Percentiles rank a stretch among this genome's conserved stretches.
phyloP scores from a whole-genome alignment of 805 yeast genomes.

The Zygosaccharomyces gambellarensis region DNA sequence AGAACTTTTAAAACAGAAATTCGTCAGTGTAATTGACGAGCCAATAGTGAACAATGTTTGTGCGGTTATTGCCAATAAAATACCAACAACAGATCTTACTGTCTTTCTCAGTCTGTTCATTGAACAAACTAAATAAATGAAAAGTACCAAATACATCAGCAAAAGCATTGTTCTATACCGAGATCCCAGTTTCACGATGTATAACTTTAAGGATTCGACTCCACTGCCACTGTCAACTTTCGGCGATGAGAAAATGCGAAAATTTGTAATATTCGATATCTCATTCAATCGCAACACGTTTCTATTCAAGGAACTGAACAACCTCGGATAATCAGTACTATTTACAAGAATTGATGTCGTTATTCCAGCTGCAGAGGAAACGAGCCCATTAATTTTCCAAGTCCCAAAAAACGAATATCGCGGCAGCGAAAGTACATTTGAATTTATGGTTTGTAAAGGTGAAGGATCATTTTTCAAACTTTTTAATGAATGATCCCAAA shows the following conservation, averaged over 20 bases:
- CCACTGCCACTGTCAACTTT: conserved; percentile 1
- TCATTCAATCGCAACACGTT: conserved; percentile 28
- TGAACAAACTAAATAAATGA: conserved; percentile 3
- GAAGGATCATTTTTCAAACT: conserved; percentile 33
- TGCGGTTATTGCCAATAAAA: conserved; percentile 13
- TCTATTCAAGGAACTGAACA: conserved; percentile 27
- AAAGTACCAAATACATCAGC: neutral
- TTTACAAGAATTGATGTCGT: conserved; percentile 35
- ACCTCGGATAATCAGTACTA: conserved; percentile 6
- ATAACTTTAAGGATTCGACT: conserved; percentile 21
- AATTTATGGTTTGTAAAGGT: conserved; percentile 40
- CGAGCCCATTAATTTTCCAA: conserved; percentile 41
- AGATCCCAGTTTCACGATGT: conserved; percentile 4
- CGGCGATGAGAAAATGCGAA: conserved; percentile 15
- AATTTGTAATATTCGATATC: conserved; percentile 16
- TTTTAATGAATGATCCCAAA: conserved; percentile 39
- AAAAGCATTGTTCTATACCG: neutral
- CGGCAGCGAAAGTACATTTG: conserved; percentile 20
- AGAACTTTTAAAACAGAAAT: conserved; percentile 15
- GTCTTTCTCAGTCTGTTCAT: conserved; percentile 8
- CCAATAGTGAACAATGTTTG: conserved; percentile 14
- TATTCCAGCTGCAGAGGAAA: conserved; percentile 39
- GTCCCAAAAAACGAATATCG: conserved; percentile 37
- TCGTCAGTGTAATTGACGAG: conserved; percentile 15
- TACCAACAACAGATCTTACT: conserved; percentile 16